These are phyloP conservation scores for Magnolia sinica DNA, from an alignment of 164 flowering plant genomes.

Conservation along the genomic window DNA sequence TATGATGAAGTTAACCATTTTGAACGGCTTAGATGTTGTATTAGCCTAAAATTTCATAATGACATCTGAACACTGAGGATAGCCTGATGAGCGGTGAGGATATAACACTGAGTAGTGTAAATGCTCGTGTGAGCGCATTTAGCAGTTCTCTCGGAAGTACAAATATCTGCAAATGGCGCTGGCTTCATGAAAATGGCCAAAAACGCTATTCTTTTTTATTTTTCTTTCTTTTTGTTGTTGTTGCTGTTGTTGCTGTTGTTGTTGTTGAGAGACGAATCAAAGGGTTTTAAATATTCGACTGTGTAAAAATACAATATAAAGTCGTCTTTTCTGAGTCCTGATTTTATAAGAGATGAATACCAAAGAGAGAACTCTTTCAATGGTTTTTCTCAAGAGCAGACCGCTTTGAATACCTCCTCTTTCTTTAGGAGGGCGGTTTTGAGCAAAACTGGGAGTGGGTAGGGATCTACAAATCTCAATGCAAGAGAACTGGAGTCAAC, in stretches of 20 bases:
- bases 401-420: neutral
- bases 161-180: conserved; percentile 8
- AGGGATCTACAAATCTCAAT: neutral
- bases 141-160: too few species aligned
- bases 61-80: too few species aligned
- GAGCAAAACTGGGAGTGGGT: neutral
- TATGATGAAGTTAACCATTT: too few species aligned
- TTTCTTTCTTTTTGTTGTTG: neutral
- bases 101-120: too few species aligned
- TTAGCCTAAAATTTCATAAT: too few species aligned
- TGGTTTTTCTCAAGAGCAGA: neutral
- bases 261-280: conserved; percentile 2
- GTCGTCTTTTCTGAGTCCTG: conserved; percentile 2
- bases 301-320: conserved; percentile 2
- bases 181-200: conserved; percentile 3
- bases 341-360: neutral
- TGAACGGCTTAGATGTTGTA: too few species aligned
- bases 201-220: neutral
- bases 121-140: too few species aligned
- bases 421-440: neutral
- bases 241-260: neutral
- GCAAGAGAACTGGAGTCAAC: too few species aligned
- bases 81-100: too few species aligned
- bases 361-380: neutral
- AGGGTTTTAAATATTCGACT: neutral